phyloP scores from a whole-genome alignment of 305 asterid species.

The Fraxinus latifolia region DNA sequence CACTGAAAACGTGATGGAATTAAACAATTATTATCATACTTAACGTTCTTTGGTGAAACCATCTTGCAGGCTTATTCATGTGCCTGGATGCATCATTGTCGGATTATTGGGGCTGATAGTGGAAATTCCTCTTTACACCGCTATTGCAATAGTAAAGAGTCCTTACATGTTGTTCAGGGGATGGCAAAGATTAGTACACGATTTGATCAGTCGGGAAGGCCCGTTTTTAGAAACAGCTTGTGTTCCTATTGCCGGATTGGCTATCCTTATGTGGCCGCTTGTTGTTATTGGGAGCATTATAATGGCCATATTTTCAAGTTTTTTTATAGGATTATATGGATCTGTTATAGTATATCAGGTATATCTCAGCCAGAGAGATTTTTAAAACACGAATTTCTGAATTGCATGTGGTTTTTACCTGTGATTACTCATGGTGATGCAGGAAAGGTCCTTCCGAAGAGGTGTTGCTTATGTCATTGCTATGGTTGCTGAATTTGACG shows the following conservation, averaged over 20 bases:
- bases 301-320: constrained; percentile 66
- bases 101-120: constrained; percentile 72
- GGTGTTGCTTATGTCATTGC: constrained; percentile 81
- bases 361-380: background rate
- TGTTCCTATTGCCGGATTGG: constrained; percentile 87
- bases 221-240: constrained; percentile 93
- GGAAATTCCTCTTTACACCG: constrained; percentile 85
- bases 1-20: background rate
- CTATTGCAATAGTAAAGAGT: constrained; percentile 74
- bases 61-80: constrained; percentile 66
- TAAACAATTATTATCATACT: background rate
- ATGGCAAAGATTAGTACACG: constrained; percentile 84
- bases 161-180: constrained; percentile 92
- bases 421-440: constrained; percentile 23
- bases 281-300: constrained; percentile 74
- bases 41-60: constrained; percentile 8
- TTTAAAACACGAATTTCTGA: background rate
- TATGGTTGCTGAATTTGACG: constrained; percentile 94
- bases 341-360: constrained; percentile 90
- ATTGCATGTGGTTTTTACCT: background rate
- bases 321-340: constrained; percentile 81
- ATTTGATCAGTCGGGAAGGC: constrained; percentile 89
- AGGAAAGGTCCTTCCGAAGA: constrained; percentile 82
- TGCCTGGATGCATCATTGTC: constrained; percentile 78
- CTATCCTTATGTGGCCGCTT: constrained; percentile 92